Evolutionary conservation across 2,329 filamentous ascomycete species (phyloP).

Genomic region (Purpureocillium takamizusanense): DNA sequence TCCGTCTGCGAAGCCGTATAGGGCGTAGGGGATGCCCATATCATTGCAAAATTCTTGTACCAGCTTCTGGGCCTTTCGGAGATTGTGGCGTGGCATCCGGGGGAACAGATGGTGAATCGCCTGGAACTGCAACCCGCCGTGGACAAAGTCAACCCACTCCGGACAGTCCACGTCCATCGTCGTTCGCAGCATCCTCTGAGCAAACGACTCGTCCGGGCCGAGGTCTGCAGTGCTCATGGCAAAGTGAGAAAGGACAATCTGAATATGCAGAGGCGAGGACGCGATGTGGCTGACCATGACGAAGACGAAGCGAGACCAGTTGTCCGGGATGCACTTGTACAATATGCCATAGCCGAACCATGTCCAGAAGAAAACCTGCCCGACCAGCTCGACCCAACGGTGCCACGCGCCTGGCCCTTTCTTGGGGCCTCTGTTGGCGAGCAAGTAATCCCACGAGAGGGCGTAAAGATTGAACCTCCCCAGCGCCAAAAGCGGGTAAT

Average conservation of each 20-base stretch:
- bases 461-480: slow-evolving; percentile 83
- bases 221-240: slow-evolving; percentile 87
- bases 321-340: slow-evolving; percentile 62
- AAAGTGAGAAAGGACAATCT: slow-evolving; percentile 88
- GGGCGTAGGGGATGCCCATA: slow-evolving; percentile 73
- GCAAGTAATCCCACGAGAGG: slow-evolving; percentile 70
- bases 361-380: slow-evolving; percentile 73
- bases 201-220: slow-evolving; percentile 75
- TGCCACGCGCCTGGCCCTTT: slow-evolving; percentile 79
- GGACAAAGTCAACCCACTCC: slow-evolving; percentile 79
- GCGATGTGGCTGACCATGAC: slow-evolving; percentile 73
- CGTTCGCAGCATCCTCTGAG: slow-evolving; percentile 83
- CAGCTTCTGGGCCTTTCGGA: slow-evolving; percentile 63
- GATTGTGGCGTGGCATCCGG: slow-evolving; percentile 75
- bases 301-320: slow-evolving; percentile 61
- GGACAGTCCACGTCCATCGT: slow-evolving; percentile 93
- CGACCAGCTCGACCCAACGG: slow-evolving; percentile 66
- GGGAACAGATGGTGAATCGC: slow-evolving; percentile 82
- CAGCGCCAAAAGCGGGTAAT: slow-evolving; percentile 72
- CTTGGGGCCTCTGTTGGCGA: slow-evolving; percentile 59
- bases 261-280: slow-evolving; percentile 74
- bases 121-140: slow-evolving; percentile 84
- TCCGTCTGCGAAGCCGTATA: slow-evolving; percentile 77
- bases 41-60: slow-evolving; percentile 77
- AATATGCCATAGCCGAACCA: slow-evolving; percentile 81